Base-by-base conservation (phyloP, 331 rosid genomes). In the Malus hybrid region DNA sequence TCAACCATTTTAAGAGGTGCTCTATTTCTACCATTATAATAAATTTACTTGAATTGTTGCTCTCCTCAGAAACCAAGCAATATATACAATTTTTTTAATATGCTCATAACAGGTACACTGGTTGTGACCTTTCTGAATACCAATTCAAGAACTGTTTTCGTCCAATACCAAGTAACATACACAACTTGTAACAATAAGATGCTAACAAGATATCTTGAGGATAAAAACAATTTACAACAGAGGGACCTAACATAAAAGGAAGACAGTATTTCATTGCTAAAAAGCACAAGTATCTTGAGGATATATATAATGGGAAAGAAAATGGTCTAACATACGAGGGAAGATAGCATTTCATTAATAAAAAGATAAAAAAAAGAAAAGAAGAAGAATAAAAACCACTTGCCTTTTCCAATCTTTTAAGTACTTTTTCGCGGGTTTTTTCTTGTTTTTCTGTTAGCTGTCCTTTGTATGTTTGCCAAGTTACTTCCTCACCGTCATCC, bases 391-490 rank as follows among this genome's bases (percentile, higher is more conserved):
- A 58, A 56, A 66, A 70, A 73, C 58, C 72, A 78, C 90, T 71
- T 66, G 76, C 98, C 91, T 91, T 93, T 84, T 90, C 98, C 80
- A 88, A 84, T 82, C 98, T 91, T 88, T 93, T 93, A 36, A 86
- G 74, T 76, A 93, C 62, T 80, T 93, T 93, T 39, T 88, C 97
- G 58, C 93, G 97, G 64, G 97, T 91, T 87, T 89, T 93, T 77
- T 86, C 91, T 83, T 91, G 98, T 82, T 85, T 93, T 57, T 93
- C 98, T 18, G 98, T 91, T 70, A 93, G 93, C 81, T 87, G 95
- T 26, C 98, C 98, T 84, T 85, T 91, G 84, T 83, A 91, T 20
- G 93, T 79, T 82, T 93, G 97, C 98, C 98, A 93, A 4, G 98
- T 93, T 70, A 93, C 81, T 82, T 93, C 98, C 7, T 93, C 97